Conservation (phyloP, 768 basidiomycete genomes). For the Hygrocybe punicea region DNA sequence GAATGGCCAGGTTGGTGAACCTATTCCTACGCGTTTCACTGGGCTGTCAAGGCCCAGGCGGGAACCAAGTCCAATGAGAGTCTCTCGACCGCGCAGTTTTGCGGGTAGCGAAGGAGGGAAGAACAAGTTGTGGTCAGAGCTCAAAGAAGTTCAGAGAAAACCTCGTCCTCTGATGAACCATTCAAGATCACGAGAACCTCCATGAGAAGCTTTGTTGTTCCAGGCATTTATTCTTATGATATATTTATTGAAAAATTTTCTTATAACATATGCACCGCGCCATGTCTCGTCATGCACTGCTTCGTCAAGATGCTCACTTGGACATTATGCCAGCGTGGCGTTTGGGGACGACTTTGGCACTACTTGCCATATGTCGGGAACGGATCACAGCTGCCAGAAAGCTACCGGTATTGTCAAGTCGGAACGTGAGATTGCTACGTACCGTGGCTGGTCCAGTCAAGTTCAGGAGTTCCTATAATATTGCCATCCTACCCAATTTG, state of each 20-base stretch:
- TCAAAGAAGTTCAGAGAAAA: constrained; percentile 48
- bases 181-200: constrained; percentile 34
- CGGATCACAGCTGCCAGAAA: no score
- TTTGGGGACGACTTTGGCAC: no score
- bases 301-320: no score
- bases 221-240: constrained; percentile 15
- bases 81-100: constrained; percentile 27
- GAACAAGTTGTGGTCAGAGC: constrained; percentile 54
- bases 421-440: not conserved
- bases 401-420: not conserved
- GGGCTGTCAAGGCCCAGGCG: constrained; percentile 7
- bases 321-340: no score
- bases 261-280: not conserved
- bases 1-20: constrained; percentile 21
- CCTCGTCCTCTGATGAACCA: constrained; percentile 45
- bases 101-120: constrained; percentile 34
- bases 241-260: constrained; percentile 10
- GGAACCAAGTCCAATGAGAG: constrained; percentile 19
- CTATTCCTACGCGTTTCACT: constrained; percentile 31
- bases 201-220: constrained; percentile 22
- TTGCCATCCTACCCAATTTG: constrained; percentile 99
- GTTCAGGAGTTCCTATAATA: constrained; percentile 85
- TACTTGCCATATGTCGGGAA: no score
- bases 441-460: not conserved
- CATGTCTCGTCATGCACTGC: no score